Conservation (phyloP, 129 eudicot genomes). For the Glebionis coronaria region DNA sequence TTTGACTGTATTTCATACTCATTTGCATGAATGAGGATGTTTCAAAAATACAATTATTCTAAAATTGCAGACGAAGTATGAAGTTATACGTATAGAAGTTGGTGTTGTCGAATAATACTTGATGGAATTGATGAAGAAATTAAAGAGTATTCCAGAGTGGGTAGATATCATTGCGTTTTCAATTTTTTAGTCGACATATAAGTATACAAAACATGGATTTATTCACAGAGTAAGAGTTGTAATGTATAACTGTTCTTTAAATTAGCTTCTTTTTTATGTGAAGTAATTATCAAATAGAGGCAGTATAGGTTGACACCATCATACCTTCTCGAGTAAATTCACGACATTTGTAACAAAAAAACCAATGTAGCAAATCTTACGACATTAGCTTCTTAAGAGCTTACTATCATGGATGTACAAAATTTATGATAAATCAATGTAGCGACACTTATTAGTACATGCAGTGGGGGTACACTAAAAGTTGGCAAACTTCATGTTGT, state of each 20-base stretch:
- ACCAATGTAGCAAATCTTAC: too few species aligned
- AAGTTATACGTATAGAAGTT: slow-evolving; percentile 60
- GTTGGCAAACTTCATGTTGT: too few species aligned
- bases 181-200: slow-evolving; percentile 67
- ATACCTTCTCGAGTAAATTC: too few species aligned
- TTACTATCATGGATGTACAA: too few species aligned
- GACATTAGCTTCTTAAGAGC: too few species aligned
- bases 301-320: slow-evolving; percentile 8
- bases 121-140: slow-evolving; percentile 46
- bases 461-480: too few species aligned
- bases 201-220: neutral
- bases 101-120: slow-evolving; percentile 79
- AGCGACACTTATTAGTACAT: too few species aligned
- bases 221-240: slow-evolving; percentile 18
- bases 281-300: slow-evolving; percentile 1
- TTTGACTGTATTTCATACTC: too few species aligned
- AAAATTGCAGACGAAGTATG: slow-evolving; percentile 59
- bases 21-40: slow-evolving; percentile 2
- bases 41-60: neutral
- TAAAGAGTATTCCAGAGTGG: slow-evolving; percentile 84
- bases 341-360: too few species aligned
- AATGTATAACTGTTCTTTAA: neutral
- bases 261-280: slow-evolving; percentile 2
- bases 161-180: slow-evolving; percentile 73
- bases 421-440: too few species aligned